A percentile compares a stretch with the other conserved stretches of the same genome.
These are phyloP conservation scores for Cladorrhinum sp. DNA, from an alignment of 2,329 filamentous ascomycete genomes.

Conservation along the genomic window DNA sequence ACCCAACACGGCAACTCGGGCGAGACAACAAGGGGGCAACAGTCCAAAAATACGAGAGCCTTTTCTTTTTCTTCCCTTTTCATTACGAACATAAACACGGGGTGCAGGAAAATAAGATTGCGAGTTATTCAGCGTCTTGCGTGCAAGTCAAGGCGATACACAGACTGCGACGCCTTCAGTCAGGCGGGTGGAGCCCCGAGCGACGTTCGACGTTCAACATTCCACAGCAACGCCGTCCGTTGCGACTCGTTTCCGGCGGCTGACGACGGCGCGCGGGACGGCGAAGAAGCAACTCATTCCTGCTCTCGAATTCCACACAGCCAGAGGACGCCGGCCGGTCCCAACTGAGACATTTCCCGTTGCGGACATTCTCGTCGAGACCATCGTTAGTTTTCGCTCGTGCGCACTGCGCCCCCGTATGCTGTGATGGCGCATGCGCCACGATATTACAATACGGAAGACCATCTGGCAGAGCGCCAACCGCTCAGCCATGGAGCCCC, in stretches of 20 bases:
- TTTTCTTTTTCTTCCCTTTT: background rate
- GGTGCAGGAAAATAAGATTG: background rate
- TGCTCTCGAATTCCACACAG: background rate
- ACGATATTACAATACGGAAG: conserved; percentile 24
- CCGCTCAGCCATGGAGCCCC: conserved; percentile 17
- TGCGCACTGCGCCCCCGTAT: conserved; percentile 14
- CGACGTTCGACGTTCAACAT: background rate
- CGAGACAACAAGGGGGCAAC: conserved; percentile 20
- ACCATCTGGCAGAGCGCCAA: conserved; percentile 25
- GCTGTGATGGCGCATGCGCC: conserved; percentile 21
- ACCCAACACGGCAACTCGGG: conserved; percentile 11
- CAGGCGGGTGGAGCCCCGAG: conserved; percentile 1
- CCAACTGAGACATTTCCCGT: background rate
- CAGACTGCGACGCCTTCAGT: conserved; percentile 1
- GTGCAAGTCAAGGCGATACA: background rate
- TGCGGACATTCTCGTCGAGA: background rate
- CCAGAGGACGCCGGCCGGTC: too few species aligned
- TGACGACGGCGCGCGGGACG: background rate
- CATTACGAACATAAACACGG: background rate
- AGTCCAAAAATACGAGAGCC: conserved; percentile 19
- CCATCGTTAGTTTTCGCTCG: conserved; percentile 1
- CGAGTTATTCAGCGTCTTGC: background rate
- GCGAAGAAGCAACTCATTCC: background rate
- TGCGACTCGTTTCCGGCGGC: background rate
- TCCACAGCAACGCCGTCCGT: background rate